Evolutionary conservation across 2,329 filamentous ascomycete genomes (phyloP), one percentile per base, ranked within the genome.

Genomic region (Westerdykella aurantiaca): DNA sequence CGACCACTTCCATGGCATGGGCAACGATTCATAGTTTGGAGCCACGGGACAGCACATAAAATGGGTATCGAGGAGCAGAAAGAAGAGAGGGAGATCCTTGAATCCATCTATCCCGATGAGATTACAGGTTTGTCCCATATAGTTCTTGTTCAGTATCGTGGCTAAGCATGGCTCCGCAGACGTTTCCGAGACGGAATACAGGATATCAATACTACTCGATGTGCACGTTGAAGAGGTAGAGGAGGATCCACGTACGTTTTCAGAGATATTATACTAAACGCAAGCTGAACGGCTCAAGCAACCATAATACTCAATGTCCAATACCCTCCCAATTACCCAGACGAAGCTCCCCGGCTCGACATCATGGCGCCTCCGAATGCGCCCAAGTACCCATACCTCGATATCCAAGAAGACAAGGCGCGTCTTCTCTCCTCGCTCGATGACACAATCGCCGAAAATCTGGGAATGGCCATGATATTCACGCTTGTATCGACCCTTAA

Each of bases 401-500:
- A 84, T 63, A 76, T 97, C 38, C 78, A 84, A 57, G 81, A 85
- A 39, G 93, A 98, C 74, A 88, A 88, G 63, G 75, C 80, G 14
- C 69, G 71, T 41, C 80, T 98, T 12, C 78, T 97, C 13, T 75
- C 82, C 40, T 78, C 79, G 1, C 74, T 97, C 11, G 69, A 81
- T 33, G 81, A 85, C 13, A 86, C 84, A 0, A 85, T 96, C 31
- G 83, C 93, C 64, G 93, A 98, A 68, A 97, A 90, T 56, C 71
- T 97, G 47, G 93, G 93, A 50, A 97, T 97, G 85, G 87, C 89
- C 43, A 98, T 98, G 93, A 74, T 98, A 1, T 98, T 97, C 69
- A 88, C 91, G 0, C 73, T 98, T 18, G 85, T 94, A 42, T 88
- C 86, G 12, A 81, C 85, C 0, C 72, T 98, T 47, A 97, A 96